Conservation (phyloP, 371 early-diverging fungal species). For the Apophysomyces elegans region DNA sequence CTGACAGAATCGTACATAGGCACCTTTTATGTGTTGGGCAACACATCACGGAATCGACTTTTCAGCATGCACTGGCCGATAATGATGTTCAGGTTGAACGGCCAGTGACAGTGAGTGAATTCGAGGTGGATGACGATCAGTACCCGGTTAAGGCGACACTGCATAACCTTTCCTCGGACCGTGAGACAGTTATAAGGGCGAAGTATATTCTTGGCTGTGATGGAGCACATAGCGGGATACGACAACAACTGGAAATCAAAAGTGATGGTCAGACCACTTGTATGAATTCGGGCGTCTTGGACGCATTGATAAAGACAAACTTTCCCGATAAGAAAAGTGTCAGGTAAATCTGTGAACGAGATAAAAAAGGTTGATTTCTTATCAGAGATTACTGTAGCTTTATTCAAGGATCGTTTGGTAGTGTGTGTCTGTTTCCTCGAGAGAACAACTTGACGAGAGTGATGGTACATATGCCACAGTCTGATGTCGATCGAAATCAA, state of each 20-base stretch:
- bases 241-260: slow-evolving; percentile 37
- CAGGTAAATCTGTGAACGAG: slow-evolving; percentile 31
- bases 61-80: slow-evolving; percentile 35
- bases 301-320: slow-evolving; percentile 51
- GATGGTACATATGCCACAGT: slow-evolving; percentile 49
- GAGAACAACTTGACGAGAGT: slow-evolving; percentile 50
- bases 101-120: slow-evolving; percentile 38
- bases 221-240: slow-evolving; percentile 52
- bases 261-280: slow-evolving; percentile 48
- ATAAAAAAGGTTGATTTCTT: not conserved
- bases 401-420: slow-evolving; percentile 6
- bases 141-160: slow-evolving; percentile 42
- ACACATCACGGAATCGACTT: slow-evolving; percentile 48
- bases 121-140: slow-evolving; percentile 17
- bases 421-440: slow-evolving; percentile 37
- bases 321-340: slow-evolving; percentile 47
- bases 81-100: slow-evolving; percentile 47
- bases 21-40: slow-evolving; percentile 52
- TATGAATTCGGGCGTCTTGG: slow-evolving; percentile 47
- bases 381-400: slow-evolving; percentile 15
- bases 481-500: slow-evolving; percentile 44
- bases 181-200: slow-evolving; percentile 3
- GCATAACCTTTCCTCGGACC: slow-evolving; percentile 16
- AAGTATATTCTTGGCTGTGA: slow-evolving; percentile 52
- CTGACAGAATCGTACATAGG: slow-evolving; percentile 12